Evolutionary conservation across 2,329 filamentous ascomycete genomes (phyloP).

Genomic region (Cladosporium sp.): DNA sequence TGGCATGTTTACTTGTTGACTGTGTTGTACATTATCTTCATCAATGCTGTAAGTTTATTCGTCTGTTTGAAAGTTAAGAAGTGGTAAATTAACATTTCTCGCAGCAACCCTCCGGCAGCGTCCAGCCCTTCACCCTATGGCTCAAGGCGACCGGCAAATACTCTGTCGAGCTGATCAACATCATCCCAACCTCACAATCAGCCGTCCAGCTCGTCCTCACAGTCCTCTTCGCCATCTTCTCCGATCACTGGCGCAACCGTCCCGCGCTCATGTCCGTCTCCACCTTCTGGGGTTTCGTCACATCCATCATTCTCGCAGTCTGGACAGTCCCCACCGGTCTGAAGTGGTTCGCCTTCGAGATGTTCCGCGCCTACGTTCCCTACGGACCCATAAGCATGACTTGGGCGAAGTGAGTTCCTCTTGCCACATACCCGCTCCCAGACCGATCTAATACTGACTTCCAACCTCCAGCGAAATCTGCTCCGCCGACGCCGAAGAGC

Average conservation of each 20-base stretch:
- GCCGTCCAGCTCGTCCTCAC: constrained; percentile 61
- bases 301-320: constrained; percentile 51
- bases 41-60: constrained; percentile 52
- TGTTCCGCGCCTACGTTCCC: constrained; percentile 34
- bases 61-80: constrained; percentile 16
- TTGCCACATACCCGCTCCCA: background rate
- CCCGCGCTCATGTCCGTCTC: constrained; percentile 62
- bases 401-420: constrained; percentile 34
- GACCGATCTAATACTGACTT: background rate
- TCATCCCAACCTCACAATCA: constrained; percentile 52
- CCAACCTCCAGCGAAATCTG: constrained; percentile 49
- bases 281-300: constrained; percentile 46
- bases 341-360: constrained; percentile 37
- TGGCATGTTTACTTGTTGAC: constrained; percentile 66
- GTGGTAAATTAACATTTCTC: background rate
- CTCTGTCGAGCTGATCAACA: constrained; percentile 57
- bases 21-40: constrained; percentile 63
- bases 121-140: constrained; percentile 36
- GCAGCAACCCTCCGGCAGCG: constrained; percentile 14
- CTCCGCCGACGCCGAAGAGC: constrained; percentile 61
- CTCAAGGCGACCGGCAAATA: constrained; percentile 46
- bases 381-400: constrained; percentile 41
- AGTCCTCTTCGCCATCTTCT: constrained; percentile 65
- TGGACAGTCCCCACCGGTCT: constrained; percentile 35
- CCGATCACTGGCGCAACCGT: constrained; percentile 60